Conservation (phyloP, 106 monocot species). For the Acorus gramineus region DNA sequence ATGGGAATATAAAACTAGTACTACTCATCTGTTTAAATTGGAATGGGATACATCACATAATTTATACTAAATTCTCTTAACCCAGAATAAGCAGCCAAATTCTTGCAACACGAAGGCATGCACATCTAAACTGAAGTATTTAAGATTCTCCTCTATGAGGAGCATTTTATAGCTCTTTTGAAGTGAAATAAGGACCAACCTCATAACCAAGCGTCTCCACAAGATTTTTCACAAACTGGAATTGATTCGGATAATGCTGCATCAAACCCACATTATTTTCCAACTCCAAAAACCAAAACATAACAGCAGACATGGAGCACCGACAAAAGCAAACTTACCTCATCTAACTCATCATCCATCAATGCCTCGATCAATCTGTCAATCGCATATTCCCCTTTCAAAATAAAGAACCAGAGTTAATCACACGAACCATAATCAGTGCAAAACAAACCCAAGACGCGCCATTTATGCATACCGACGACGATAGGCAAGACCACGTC, state of each 20-base stretch:
- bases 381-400: conserved; percentile 52
- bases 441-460: background rate
- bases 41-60: no score
- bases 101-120: no score
- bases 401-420: conserved; percentile 8
- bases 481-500: conserved; percentile 53
- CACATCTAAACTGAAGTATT: no score
- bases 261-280: conserved; percentile 5
- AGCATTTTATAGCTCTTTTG: background rate
- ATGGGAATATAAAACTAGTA: no score
- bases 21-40: no score
- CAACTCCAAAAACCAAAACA: background rate
- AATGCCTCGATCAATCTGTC: conserved; percentile 29
- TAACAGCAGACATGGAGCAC: background rate
- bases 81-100: no score
- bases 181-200: conserved; percentile 18
- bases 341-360: conserved; percentile 13
- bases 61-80: no score
- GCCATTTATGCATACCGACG: conserved; percentile 29
- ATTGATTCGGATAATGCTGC: conserved; percentile 46
- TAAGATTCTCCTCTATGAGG: background rate
- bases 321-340: conserved; percentile 19
- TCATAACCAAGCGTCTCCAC: conserved; percentile 40
- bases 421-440: conserved; percentile 5
- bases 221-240: conserved; percentile 39